These are phyloP conservation scores for Fraxinus sp. DNA, from an alignment of 305 asterid genomes.

Conservation along the genomic window DNA sequence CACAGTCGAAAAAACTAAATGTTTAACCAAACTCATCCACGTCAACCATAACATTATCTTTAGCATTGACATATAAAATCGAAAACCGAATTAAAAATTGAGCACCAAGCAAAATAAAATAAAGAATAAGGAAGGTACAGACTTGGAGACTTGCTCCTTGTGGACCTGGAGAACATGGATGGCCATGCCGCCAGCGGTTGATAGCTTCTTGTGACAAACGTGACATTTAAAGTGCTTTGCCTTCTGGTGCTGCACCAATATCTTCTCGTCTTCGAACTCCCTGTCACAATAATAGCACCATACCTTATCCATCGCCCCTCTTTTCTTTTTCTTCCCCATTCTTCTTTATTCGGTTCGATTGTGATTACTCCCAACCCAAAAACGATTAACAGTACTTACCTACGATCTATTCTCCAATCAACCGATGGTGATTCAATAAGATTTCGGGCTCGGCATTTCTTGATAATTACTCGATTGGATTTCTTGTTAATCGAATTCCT, in stretches of 20 bases:
- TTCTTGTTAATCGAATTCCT: not conserved
- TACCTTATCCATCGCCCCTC: conserved; percentile 68
- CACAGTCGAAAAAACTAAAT: too few relatives aligned
- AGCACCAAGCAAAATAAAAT: not conserved
- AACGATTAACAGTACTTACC: not conserved
- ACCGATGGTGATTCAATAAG: not conserved
- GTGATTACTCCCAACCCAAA: not conserved
- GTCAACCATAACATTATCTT: not conserved
- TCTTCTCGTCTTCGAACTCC: conserved; percentile 97
- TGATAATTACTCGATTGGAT: not conserved
- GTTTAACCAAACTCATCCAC: conserved; percentile 1
- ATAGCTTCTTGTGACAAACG: conserved; percentile 94
- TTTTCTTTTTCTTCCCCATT: conserved; percentile 98
- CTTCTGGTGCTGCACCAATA: conserved; percentile 95
- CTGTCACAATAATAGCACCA: conserved; percentile 98
- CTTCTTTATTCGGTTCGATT: not conserved
- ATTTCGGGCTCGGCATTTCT: not conserved
- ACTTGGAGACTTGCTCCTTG: conserved; percentile 87
- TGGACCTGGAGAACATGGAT: conserved; percentile 98
- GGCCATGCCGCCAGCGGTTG: conserved; percentile 96
- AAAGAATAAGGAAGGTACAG: conserved; percentile 17
- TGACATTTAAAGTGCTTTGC: conserved; percentile 98
- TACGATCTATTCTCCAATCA: not conserved
- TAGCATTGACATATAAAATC: not conserved
- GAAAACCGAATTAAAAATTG: not conserved